Percentiles rank a stretch among this genome's conserved stretches.
These are phyloP conservation scores for Hordeum vulgare DNA, from an alignment of 176 grass and related monocot species.

Conservation along the genomic window MorexV3_pseudomolecules_assembly NC_058519.1:605676409-605676908, in stretches of 20 bases:
- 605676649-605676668: background rate
- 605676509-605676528: background rate
- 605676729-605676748: slow-evolving; percentile 76
- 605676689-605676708: background rate
- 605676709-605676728: slow-evolving; percentile 11
- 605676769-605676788: slow-evolving; percentile 82
- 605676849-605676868: slow-evolving; percentile 63
- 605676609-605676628: background rate
- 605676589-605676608: background rate
- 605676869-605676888: background rate
- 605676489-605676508: background rate
- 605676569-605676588: too few species aligned
- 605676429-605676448: background rate
- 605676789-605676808: slow-evolving; percentile 63
- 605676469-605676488: background rate
- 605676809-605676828: slow-evolving; percentile 97
- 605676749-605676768: slow-evolving; percentile 92
- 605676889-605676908: background rate
- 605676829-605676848: slow-evolving; percentile 91
- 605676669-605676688: background rate
- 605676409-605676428: background rate
- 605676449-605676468: background rate
- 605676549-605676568: too few species aligned
- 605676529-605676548: background rate
- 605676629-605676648: background rate